These are phyloP conservation scores for Codiaeum variegatum DNA, from an alignment of 441 rosid genomes.

Conservation along the genomic window DNA sequence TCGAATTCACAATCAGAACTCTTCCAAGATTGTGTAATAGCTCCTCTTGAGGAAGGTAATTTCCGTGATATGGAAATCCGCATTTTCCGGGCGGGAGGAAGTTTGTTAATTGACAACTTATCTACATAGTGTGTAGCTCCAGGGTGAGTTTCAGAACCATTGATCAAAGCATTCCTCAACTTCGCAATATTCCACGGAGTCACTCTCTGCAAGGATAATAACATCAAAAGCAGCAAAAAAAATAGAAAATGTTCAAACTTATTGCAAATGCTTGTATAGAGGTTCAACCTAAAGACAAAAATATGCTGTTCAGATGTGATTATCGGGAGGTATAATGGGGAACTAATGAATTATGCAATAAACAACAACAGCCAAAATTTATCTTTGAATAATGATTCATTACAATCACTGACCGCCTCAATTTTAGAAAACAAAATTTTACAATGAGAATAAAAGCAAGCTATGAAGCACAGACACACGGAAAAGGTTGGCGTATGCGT, in stretches of 20 bases:
- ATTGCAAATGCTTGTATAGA: background rate
- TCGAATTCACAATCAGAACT: slow-evolving; percentile 59
- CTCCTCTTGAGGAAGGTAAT: slow-evolving; percentile 77
- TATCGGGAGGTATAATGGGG: background rate
- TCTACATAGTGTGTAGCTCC: slow-evolving; percentile 94
- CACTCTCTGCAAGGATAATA: slow-evolving; percentile 60
- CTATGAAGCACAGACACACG: too few species aligned
- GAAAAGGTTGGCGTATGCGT: too few species aligned
- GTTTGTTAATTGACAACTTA: slow-evolving; percentile 46
- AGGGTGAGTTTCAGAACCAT: slow-evolving; percentile 85
- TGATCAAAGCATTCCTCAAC: slow-evolving; percentile 76
- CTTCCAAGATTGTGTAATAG: slow-evolving; percentile 57
- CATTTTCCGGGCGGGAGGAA: slow-evolving; percentile 48
- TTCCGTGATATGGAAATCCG: slow-evolving; percentile 77
- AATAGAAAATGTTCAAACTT: background rate
- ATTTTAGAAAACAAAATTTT: background rate
- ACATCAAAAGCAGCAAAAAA: slow-evolving; percentile 12
- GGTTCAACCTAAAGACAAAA: background rate
- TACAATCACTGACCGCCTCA: background rate
- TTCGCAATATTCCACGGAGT: slow-evolving; percentile 78
- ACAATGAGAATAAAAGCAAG: background rate
- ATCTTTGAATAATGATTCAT: background rate
- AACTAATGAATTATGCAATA: slow-evolving; percentile 1
- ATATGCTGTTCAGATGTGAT: background rate
- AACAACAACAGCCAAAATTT: background rate